phyloP scores from a whole-genome alignment of 2,329 filamentous ascomycete genomes.

The Epichloe sibirici region DNA sequence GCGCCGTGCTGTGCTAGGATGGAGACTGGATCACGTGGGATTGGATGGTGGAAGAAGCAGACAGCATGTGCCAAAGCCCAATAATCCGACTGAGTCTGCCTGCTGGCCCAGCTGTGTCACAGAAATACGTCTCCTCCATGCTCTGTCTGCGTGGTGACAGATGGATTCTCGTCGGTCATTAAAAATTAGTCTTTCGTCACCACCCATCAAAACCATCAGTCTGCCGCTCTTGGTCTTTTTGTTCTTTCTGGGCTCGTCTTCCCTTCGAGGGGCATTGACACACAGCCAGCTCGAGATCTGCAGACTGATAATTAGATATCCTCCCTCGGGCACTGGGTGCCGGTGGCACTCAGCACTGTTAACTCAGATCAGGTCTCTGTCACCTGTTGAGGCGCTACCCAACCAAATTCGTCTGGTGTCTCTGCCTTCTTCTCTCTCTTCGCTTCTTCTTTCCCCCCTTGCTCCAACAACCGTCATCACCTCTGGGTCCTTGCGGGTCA shows the following conservation, averaged over 20 bases:
- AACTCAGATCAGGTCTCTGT: background rate
- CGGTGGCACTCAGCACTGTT: background rate
- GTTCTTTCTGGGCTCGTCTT: background rate
- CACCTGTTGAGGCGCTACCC: background rate
- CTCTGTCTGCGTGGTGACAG: background rate
- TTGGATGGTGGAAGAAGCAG: background rate
- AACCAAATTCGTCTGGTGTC: background rate
- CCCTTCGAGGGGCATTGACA: background rate
- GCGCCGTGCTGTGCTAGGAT: background rate
- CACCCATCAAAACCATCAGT: background rate
- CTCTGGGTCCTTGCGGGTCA: background rate
- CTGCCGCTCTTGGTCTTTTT: background rate
- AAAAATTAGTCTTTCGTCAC: background rate
- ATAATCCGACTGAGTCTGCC: background rate
- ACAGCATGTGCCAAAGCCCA: slow-evolving; percentile 2
- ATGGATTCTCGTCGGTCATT: background rate
- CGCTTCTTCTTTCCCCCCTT: background rate
- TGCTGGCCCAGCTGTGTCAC: background rate
- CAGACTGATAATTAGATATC: background rate
- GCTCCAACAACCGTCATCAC: background rate
- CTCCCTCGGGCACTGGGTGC: background rate
- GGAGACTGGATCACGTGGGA: background rate
- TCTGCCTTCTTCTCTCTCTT: background rate
- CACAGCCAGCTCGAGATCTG: background rate
- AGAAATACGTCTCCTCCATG: background rate